Evolutionary conservation across 805 yeast genomes (phyloP).

Genomic region (Candida saitoana): DNA sequence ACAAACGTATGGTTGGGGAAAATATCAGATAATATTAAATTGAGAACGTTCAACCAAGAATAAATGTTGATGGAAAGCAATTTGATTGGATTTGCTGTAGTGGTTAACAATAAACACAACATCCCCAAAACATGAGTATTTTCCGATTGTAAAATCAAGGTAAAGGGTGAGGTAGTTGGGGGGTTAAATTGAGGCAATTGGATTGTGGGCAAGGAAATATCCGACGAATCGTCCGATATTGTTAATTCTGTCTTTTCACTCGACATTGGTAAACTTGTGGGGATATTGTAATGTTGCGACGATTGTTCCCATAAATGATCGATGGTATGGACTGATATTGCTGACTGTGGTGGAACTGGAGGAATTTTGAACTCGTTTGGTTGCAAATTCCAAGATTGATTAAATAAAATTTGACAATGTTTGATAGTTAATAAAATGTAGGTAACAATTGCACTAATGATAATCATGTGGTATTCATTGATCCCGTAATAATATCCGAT

Average conservation of each 20-base stretch:
- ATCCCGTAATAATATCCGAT: slow-evolving; percentile 3
- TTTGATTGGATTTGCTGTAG: slow-evolving; percentile 18
- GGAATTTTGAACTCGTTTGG: background rate
- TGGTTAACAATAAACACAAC: slow-evolving; percentile 17
- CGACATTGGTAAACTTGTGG: background rate
- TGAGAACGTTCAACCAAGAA: slow-evolving; percentile 23
- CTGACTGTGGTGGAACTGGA: background rate
- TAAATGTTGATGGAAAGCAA: slow-evolving; percentile 24
- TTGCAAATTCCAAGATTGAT: background rate
- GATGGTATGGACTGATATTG: background rate
- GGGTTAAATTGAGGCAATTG: background rate
- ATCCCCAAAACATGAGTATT: slow-evolving; percentile 23
- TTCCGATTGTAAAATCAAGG: slow-evolving; percentile 23
- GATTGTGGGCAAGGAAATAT: background rate
- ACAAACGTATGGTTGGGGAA: slow-evolving; percentile 14
- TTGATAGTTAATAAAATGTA: slow-evolving; percentile 1
- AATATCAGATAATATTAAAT: slow-evolving; percentile 15
- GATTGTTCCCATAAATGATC: background rate
- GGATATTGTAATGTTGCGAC: background rate
- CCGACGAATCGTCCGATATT: background rate
- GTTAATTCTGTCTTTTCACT: background rate
- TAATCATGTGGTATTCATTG: background rate
- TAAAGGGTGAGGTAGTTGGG: slow-evolving; percentile 13
- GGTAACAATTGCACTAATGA: background rate
- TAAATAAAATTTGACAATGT: slow-evolving; percentile 4